These are phyloP conservation scores for Cichorium intybus DNA, from an alignment of 140 eudicot species.

Conservation along the genomic window DNA sequence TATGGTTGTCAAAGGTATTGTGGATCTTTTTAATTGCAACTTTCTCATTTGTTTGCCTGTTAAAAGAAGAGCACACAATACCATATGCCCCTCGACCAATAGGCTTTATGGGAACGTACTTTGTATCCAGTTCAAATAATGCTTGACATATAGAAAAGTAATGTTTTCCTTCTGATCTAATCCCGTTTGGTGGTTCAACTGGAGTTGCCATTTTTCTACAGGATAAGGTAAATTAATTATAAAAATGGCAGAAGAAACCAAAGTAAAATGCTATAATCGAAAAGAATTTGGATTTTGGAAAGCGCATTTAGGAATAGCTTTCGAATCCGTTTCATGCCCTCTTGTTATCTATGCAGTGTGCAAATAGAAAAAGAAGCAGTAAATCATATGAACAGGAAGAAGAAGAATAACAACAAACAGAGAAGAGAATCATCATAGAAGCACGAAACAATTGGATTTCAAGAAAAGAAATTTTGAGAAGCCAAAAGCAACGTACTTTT, in stretches of 20 bases:
- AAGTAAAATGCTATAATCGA: too few relatives aligned
- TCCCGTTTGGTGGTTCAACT: constrained; percentile 64
- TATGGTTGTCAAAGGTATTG: constrained; percentile 51
- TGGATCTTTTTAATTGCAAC: constrained; percentile 61
- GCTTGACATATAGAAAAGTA: constrained; percentile 64
- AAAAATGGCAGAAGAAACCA: neutral
- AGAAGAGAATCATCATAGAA: neutral
- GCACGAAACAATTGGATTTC: neutral
- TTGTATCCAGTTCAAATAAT: constrained; percentile 54
- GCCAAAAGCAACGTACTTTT: constrained; percentile 1
- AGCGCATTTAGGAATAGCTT: too few relatives aligned
- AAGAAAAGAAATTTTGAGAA: neutral
- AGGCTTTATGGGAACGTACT: constrained; percentile 61
- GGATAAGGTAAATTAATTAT: neutral
- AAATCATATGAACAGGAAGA: constrained; percentile 1
- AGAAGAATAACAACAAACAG: neutral
- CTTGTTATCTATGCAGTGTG: too few relatives aligned
- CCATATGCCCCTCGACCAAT: constrained; percentile 74
- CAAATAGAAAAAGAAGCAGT: neutral
- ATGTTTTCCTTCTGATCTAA: constrained; percentile 52
- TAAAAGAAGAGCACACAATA: constrained; percentile 58
- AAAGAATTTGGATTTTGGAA: too few relatives aligned
- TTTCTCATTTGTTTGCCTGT: constrained; percentile 54
- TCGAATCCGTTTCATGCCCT: too few relatives aligned
- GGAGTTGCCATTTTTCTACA: constrained; percentile 56